A percentile compares a stretch with the other conserved stretches of the same genome.
These are phyloP conservation scores for Diaporthe citri DNA, from an alignment of 2,329 filamentous ascomycete species.

Conservation along the genomic window DNA sequence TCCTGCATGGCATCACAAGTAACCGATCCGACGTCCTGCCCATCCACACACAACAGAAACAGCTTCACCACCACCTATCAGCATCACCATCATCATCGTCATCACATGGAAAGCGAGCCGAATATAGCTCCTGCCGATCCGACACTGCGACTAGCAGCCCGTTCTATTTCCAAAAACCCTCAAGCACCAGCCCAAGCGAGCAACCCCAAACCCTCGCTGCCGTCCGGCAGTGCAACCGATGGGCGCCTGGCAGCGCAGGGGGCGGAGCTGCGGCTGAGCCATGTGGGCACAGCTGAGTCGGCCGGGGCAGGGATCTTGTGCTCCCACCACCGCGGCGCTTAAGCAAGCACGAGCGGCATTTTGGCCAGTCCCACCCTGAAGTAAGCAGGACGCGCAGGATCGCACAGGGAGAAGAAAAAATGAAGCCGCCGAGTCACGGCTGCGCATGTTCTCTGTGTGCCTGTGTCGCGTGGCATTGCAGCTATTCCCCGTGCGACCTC, in stretches of 20 bases:
- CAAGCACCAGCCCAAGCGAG: slow-evolving; percentile 3
- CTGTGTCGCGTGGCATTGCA: slow-evolving; percentile 13
- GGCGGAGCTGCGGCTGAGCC: slow-evolving; percentile 32
- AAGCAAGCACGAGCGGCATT: slow-evolving; percentile 16
- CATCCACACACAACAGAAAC: not conserved
- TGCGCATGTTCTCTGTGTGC: not conserved
- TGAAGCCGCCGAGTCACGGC: not conserved
- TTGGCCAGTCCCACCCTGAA: slow-evolving; percentile 5
- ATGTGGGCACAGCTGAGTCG: slow-evolving; percentile 29
- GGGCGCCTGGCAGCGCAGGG: slow-evolving; percentile 14
- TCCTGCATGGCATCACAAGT: not conserved
- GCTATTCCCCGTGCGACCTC: not conserved
- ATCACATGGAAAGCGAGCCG: not conserved
- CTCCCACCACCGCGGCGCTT: slow-evolving; percentile 19
- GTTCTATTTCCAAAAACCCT: slow-evolving; percentile 18
- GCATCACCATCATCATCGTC: not conserved
- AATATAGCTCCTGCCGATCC: slow-evolving; percentile 21
- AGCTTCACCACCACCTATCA: not conserved
- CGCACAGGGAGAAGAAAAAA: not conserved
- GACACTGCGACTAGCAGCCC: slow-evolving; percentile 1
- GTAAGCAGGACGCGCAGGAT: slow-evolving; percentile 14
- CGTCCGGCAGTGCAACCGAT: slow-evolving; percentile 17
- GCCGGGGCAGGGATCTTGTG: slow-evolving; percentile 20
- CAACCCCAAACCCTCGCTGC: slow-evolving; percentile 1
- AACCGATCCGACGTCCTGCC: not conserved